These are phyloP conservation scores for Nyctanthes arbortristis DNA, from an alignment of 257 asterid genomes.

Conservation along the genomic window DNA sequence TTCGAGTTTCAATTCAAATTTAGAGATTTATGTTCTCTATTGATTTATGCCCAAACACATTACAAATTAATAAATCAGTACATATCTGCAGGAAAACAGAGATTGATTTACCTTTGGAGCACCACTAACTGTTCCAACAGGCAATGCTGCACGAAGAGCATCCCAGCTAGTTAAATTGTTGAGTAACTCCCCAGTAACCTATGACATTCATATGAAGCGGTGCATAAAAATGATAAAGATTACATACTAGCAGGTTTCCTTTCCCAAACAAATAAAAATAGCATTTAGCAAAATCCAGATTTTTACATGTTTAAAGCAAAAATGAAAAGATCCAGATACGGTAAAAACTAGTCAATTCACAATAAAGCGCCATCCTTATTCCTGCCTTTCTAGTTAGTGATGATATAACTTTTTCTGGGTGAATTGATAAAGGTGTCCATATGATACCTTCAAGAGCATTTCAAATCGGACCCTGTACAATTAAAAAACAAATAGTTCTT, in stretches of 20 bases:
- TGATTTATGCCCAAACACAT: background rate
- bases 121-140: slow-evolving; percentile 99
- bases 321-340: background rate
- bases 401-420: background rate
- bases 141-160: slow-evolving; percentile 93
- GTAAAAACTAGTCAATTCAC: slow-evolving; percentile 1
- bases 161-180: slow-evolving; percentile 90
- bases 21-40: background rate
- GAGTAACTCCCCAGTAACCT: slow-evolving; percentile 88
- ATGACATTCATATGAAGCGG: slow-evolving; percentile 27
- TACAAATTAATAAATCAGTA: slow-evolving; percentile 12
- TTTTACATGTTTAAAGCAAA: too few relatives aligned
- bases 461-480: slow-evolving; percentile 4
- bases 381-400: background rate
- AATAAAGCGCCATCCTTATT: slow-evolving; percentile 1
- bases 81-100: slow-evolving; percentile 7
- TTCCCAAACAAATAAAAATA: slow-evolving; percentile 1
- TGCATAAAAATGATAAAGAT: background rate
- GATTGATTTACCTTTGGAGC: slow-evolving; percentile 85
- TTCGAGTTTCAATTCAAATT: background rate
- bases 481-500: slow-evolving; percentile 4
- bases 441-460: slow-evolving; percentile 3
- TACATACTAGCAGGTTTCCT: slow-evolving; percentile 7
- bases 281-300: too few relatives aligned
- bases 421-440: background rate